Evolutionary conservation across 73 alveolate species (phyloP), one percentile per base, ranked within the genome.

Genomic region (Symbiodinium natans): DNA sequence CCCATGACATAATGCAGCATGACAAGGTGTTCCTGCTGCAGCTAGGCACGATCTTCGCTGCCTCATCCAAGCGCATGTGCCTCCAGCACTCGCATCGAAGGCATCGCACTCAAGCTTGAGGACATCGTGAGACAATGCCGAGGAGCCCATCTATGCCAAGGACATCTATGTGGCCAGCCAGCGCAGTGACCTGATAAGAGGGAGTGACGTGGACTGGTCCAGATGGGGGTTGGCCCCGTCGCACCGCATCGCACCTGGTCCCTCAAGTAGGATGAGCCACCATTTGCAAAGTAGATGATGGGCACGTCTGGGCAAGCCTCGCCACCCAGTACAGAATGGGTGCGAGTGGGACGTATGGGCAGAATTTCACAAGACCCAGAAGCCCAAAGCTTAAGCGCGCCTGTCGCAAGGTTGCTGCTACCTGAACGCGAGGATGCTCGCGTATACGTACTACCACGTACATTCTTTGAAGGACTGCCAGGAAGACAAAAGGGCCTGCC

Each of bases 251-350:
- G 42, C 42, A 25, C 96, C 98, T 92, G 98, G 68, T 92, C 98
- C 39, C 82, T 2, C 63, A 92, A 75, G 46, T 46, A 92, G 13
- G 98, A 84, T 19, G 98, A 92, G 42, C 98, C 98, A 8, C 99
- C 99, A n/a, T 93, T 82, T 33, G 99, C 99, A n/a, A 93, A 93
- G 99, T 93, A 93, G 86, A 93, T 93, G 68, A 93, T 41, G 29
- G 99, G 99, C 23, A 93, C 93, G 1, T 42, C 93, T 1, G 93
- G 93, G 39, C 83, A 82, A 25, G 71, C 99, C 98, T 74, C 9
- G 80, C 80, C 19, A 52, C 13, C 59, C 59, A 46, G 13, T 13
- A 46, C 59, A 46, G 59, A 46, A 6, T 9, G 59, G 13, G 6
- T 46, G 59, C 59, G 59, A 46, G 13, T 63, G 15, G n/a, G 71